These are phyloP conservation scores for Thielaviopsis euricoi DNA, from an alignment of 2,329 filamentous ascomycete species.

Conservation along the genomic window DNA sequence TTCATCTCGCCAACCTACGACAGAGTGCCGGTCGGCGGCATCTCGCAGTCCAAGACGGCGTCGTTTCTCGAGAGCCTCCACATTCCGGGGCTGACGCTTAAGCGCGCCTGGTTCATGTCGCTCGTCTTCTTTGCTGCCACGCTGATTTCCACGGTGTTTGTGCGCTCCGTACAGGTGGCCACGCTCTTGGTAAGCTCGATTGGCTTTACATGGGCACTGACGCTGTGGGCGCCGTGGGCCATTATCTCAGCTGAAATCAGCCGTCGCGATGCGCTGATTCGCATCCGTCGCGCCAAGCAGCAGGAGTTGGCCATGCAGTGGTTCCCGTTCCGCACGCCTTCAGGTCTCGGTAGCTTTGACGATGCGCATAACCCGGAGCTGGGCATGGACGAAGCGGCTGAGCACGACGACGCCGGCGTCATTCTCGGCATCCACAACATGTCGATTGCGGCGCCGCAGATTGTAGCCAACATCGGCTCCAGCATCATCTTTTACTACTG, in stretches of 20 bases:
- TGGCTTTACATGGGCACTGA: conserved; percentile 83
- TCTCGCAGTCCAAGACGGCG: conserved; percentile 14
- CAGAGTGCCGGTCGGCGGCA: conserved; percentile 1
- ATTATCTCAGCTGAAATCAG: conserved; percentile 89
- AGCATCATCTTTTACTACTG: conserved; percentile 69
- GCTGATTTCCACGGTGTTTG: conserved; percentile 73
- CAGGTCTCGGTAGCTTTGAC: conserved; percentile 9
- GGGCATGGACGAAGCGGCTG: conserved; percentile 35
- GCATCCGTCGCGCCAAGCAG: conserved; percentile 21
- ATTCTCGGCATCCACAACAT: conserved; percentile 94
- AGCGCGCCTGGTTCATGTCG: conserved; percentile 71
- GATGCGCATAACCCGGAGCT: conserved; percentile 14
- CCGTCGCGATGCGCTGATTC: conserved; percentile 49
- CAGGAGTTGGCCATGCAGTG: conserved; percentile 11
- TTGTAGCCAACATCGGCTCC: conserved; percentile 72
- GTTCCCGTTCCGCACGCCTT: conserved; percentile 10
- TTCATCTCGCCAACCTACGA: conserved; percentile 72
- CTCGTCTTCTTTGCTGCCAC: conserved; percentile 68
- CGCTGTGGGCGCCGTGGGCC: conserved; percentile 88
- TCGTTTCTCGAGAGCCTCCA: conserved; percentile 44
- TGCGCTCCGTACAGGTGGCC: conserved; percentile 52
- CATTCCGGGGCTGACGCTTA: conserved; percentile 72
- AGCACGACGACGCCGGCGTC: conserved; percentile 66
- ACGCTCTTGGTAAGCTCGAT: conserved; percentile 66
- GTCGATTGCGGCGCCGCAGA: conserved; percentile 78